Base-by-base conservation (phyloP, 768 basidiomycete species). In the Termitomyces sp. region DNA sequence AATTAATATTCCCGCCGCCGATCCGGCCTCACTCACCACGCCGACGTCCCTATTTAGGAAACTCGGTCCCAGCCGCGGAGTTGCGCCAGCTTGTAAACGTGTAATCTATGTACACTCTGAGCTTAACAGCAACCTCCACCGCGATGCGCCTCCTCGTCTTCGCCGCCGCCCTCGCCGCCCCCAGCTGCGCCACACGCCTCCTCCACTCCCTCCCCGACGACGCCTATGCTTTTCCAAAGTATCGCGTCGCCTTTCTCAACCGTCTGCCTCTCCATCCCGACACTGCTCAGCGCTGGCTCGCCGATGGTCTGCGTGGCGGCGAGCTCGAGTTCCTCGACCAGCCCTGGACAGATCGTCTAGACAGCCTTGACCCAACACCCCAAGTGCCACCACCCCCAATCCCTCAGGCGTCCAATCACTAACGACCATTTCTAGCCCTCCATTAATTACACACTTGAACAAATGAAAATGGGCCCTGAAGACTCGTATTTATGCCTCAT, bases 121-220 rank as follows among this genome's bases (percentile, higher is more conserved):
- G 37, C 50, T 27, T 38, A 50, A 44, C 19, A 17, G 23, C 17
- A 31, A 11, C n/a, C 32, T 32, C 31, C n/a, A 35, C 49, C 60
- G 42, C 41, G 53, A 57, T 65, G 58, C 59, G 31, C 53, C 54
- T 61, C 59, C 49, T 59, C 49, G 32, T 56, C 56, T 38, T 58
- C 57, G 25, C 31, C 68, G 68, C 59, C 66, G 62, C 65, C 62
- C 66, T 69, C 62, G 69, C 65, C 53, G 65, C 65, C 61, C 57
- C 61, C 63, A 45, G 69, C 55, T 57, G 57, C 50, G 66, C 71
- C 41, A 71, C 80, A 40, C 76, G 78, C 51, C 61, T 84, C n/a
- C 68, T 86, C 29, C 85, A 90, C 66, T 83, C 87, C 9, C 78
- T 91, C 45, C 90, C 92, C 29, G 88, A 92, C 64, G 92, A 94